Conservation (phyloP, 352 stramenopile genomes). For the Aphanomyces cochlioides region DNA sequence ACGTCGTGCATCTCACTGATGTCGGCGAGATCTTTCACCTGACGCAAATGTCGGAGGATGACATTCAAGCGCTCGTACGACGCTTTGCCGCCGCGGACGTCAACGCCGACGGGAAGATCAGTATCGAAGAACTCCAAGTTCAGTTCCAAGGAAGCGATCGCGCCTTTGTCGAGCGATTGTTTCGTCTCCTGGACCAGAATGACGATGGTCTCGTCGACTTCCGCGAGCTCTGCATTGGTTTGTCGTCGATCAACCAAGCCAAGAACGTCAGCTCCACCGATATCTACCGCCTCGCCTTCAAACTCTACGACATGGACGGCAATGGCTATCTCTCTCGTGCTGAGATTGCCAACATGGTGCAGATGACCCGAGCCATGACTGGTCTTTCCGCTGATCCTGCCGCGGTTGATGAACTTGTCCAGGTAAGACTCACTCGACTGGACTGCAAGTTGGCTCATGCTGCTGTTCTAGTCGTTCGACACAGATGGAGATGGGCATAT, state of each 20-base stretch:
- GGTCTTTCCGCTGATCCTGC: not conserved
- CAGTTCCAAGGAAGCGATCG: slow-evolving; percentile 48
- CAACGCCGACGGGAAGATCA: slow-evolving; percentile 60
- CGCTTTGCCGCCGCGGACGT: slow-evolving; percentile 56
- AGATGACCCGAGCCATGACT: slow-evolving; percentile 33
- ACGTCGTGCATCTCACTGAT: slow-evolving; percentile 59
- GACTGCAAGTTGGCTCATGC: not conserved
- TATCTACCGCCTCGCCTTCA: slow-evolving; percentile 55
- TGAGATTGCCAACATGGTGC: slow-evolving; percentile 48
- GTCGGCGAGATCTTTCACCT: slow-evolving; percentile 50
- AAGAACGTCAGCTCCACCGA: slow-evolving; percentile 34
- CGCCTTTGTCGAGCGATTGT: slow-evolving; percentile 51
- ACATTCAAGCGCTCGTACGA: slow-evolving; percentile 50
- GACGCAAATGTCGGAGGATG: slow-evolving; percentile 43
- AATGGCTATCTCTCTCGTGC: slow-evolving; percentile 52
- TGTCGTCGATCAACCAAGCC: slow-evolving; percentile 50
- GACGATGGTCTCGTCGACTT: slow-evolving; percentile 68
- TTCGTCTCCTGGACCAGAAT: slow-evolving; percentile 55
- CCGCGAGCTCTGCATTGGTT: slow-evolving; percentile 58
- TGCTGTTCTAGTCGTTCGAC: slow-evolving; percentile 16
- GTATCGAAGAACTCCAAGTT: slow-evolving; percentile 53
- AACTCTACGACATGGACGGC: slow-evolving; percentile 59
- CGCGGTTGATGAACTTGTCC: slow-evolving; percentile 15
- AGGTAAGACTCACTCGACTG: not conserved
- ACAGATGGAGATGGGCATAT: slow-evolving; percentile 20